Conservation (phyloP, 495 filamentous ascomycete species). For the Penicillium coprophilum region DNA sequence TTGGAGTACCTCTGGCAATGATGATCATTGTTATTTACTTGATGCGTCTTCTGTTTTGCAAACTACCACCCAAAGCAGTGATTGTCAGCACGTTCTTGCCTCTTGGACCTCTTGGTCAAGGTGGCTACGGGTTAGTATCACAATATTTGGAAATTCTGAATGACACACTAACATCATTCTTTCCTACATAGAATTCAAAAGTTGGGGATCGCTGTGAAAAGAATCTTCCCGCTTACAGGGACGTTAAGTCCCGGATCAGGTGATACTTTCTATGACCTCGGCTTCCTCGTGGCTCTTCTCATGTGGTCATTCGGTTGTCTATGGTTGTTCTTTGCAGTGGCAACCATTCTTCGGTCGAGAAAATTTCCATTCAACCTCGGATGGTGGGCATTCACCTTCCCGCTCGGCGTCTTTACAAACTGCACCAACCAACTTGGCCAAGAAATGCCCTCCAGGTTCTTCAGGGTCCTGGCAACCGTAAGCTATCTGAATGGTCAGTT, state of each 20-base stretch:
- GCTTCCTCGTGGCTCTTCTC: constrained; percentile 37
- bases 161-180: not conserved
- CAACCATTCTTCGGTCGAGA: constrained; percentile 26
- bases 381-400: constrained; percentile 60
- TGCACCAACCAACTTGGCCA: constrained; percentile 40
- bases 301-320: constrained; percentile 45
- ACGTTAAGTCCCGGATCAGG: not conserved
- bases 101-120: constrained; percentile 52
- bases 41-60: constrained; percentile 49
- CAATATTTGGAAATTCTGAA: not conserved
- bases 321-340: constrained; percentile 46
- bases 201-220: not conserved
- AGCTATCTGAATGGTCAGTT: not conserved
- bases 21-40: constrained; percentile 53
- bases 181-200: not conserved
- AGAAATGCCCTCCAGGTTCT: constrained; percentile 46
- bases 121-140: constrained; percentile 10
- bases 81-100: constrained; percentile 56
- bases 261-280: constrained; percentile 7
- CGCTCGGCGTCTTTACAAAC: constrained; percentile 48
- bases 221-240: not conserved
- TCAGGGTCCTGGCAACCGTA: constrained; percentile 44
- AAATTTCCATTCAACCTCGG: constrained; percentile 58
- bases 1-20: constrained; percentile 48
- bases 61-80: constrained; percentile 48